These are phyloP conservation scores for Blastomyces silverae DNA, from an alignment of 2,329 filamentous ascomycete species.

Conservation along the genomic window DNA sequence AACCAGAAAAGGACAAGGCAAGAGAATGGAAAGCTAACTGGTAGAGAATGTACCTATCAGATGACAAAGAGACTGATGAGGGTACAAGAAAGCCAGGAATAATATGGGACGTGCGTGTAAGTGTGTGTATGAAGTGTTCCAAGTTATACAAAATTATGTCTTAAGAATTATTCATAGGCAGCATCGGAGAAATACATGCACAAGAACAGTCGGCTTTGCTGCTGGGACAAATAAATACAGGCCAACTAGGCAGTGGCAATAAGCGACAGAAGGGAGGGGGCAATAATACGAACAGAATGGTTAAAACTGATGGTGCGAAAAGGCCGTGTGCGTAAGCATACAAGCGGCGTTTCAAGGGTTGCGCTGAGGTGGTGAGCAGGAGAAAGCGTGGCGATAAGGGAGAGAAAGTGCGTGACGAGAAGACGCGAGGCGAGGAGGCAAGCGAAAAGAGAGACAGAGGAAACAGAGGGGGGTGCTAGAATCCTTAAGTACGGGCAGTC, in stretches of 20 bases:
- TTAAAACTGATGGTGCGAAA: neutral
- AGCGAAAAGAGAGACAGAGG: slow-evolving; percentile 32
- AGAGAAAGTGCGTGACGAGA: slow-evolving; percentile 23
- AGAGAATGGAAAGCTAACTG: neutral
- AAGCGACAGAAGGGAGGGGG: neutral
- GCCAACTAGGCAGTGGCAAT: slow-evolving; percentile 12
- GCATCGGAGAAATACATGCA: neutral
- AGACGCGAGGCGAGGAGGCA: slow-evolving; percentile 19
- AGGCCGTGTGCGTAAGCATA: neutral
- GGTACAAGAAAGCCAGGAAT: neutral
- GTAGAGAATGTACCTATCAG: neutral
- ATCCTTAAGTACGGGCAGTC: slow-evolving; percentile 39
- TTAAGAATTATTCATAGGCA: neutral
- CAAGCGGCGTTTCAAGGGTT: neutral
- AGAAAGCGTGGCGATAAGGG: slow-evolving; percentile 4
- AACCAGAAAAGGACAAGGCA: slow-evolving; percentile 10
- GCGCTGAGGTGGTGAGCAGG: neutral
- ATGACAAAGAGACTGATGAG: neutral
- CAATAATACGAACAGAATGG: neutral
- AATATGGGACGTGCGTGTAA: neutral
- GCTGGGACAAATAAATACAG: neutral
- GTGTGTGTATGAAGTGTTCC: neutral
- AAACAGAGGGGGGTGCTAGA: slow-evolving; percentile 38
- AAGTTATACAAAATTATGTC: neutral
- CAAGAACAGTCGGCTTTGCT: too few relatives aligned